Base-by-base conservation (phyloP, 179 eudicot genomes). In the Gypsophila paniculata region DNA sequence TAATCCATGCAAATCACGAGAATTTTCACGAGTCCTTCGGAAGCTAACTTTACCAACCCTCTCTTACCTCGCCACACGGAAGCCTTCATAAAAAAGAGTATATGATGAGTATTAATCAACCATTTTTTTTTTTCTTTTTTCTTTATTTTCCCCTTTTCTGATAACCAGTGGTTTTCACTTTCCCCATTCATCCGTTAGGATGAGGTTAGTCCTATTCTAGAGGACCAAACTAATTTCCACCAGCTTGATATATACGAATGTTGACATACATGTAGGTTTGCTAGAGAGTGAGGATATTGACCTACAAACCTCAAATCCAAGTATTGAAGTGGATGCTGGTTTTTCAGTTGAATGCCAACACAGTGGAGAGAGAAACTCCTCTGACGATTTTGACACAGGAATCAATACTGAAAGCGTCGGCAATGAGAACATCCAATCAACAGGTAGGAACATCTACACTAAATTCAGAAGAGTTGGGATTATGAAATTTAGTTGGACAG, bases 311-410 rank as follows among this genome's bases (percentile, higher is more conserved):
- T 17, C 49, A 55, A 54, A 54, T 69, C n/a, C 62, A 69, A 36
- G 48, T 36, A 53, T 48, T 54, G 48, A 54, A 4, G 62, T 54
- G 15, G 62, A 34, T 36, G 17, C 19, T 18, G 61, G 48, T 69
- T n/a, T 34, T 53, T 69, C 62, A 55, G 34, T 52, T 54, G 62
- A 54, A 18, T 32, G 62, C 32, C 72, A 69, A 34, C 48, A 21
- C n/a, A 19, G 26, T 34, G 72, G 19, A 69, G 62, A 53, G 29
- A 48, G 26, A 7, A 69, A 54, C 51, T 69, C 62, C 60, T 9
- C 21, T 55, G 61, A 18, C 19, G 62, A 54, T 44, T 55, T 18
- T 69, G 49, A 55, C 49, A 34, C 49, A 26, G 61, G 49, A 69
- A 21, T 39, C 29, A 18, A 19, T 10, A 34, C 17, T 34, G 61